Conservation (phyloP, 768 basidiomycete genomes). For the Tulasnella sp. region DNA sequence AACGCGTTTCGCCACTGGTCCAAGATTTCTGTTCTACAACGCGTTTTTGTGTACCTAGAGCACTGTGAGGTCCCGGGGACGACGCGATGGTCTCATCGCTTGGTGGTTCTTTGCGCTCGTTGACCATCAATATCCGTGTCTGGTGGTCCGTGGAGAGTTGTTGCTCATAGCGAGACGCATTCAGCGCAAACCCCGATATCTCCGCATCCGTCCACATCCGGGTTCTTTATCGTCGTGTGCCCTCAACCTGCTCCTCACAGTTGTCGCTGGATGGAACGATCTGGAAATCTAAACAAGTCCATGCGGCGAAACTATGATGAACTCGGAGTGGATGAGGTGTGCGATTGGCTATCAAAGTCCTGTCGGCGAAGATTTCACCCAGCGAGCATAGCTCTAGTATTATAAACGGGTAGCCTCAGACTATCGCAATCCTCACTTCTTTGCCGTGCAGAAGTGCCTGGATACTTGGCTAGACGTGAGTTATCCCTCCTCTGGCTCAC, state of each 20-base stretch:
- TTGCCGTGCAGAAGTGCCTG: slow-evolving; percentile 46
- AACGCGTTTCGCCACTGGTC: no score
- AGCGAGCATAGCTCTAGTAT: slow-evolving; percentile 33
- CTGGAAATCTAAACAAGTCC: slow-evolving; percentile 23
- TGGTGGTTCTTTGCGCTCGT: no score
- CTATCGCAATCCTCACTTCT: slow-evolving; percentile 65
- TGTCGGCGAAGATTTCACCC: neutral
- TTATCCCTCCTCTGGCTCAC: slow-evolving; percentile 6
- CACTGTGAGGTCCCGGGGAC: no score
- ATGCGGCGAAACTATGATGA: slow-evolving; percentile 43
- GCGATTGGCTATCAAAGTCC: slow-evolving; percentile 12
- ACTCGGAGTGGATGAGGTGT: slow-evolving; percentile 49
- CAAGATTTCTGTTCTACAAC: no score
- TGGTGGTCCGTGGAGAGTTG: no score
- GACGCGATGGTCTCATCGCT: no score
- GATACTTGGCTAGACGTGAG: slow-evolving; percentile 44
- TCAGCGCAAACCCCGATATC: no score
- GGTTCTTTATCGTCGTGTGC: no score
- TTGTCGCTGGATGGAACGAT: neutral
- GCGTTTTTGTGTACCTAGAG: no score
- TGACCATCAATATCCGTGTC: no score
- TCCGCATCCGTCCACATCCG: no score
- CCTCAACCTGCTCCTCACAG: neutral
- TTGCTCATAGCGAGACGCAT: no score
- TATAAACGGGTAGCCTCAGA: slow-evolving; percentile 53